phyloP scores from a whole-genome alignment of 2,329 filamentous ascomycete genomes.

The Ascochyta pisi region DNA sequence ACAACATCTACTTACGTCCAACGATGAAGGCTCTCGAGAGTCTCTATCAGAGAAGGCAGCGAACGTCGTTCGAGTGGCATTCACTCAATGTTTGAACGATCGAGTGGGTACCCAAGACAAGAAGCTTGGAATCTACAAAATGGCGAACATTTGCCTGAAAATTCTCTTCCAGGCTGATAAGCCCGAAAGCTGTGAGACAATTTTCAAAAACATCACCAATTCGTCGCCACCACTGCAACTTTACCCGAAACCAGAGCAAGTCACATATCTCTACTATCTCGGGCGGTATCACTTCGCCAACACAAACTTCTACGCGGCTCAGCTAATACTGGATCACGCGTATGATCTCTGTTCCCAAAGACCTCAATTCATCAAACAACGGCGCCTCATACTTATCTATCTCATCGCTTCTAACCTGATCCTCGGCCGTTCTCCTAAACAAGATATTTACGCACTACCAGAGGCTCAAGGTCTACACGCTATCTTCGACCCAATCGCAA shows the following conservation, averaged over 20 bases:
- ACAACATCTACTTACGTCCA: conserved; percentile 64
- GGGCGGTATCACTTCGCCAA: conserved; percentile 89
- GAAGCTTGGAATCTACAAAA: conserved; percentile 86
- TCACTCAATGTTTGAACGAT: conserved; percentile 87
- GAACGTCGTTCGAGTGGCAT: conserved; percentile 88
- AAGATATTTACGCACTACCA: conserved; percentile 69
- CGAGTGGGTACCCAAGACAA: conserved; percentile 68
- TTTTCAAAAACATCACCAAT: conserved; percentile 86
- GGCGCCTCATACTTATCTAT: conserved; percentile 80
- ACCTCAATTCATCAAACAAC: conserved; percentile 66
- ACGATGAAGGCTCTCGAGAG: conserved; percentile 71
- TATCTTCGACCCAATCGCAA: conserved; percentile 76
- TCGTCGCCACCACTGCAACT: conserved; percentile 80
- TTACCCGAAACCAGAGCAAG: conserved; percentile 85
- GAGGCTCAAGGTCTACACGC: conserved; percentile 71
- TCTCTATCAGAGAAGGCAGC: conserved; percentile 87
- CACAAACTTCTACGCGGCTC: conserved; percentile 80
- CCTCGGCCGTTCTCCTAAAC: conserved; percentile 80
- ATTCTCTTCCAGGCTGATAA: conserved; percentile 88
- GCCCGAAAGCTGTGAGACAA: conserved; percentile 81
- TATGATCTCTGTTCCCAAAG: conserved; percentile 72
- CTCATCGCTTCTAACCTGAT: conserved; percentile 84
- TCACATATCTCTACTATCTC: conserved; percentile 94
- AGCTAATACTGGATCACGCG: conserved; percentile 76
- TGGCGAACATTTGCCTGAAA: conserved; percentile 89